Conservation (phyloP, 2,329 filamentous ascomycete genomes). For the Exophiala xenobiotica region DNA sequence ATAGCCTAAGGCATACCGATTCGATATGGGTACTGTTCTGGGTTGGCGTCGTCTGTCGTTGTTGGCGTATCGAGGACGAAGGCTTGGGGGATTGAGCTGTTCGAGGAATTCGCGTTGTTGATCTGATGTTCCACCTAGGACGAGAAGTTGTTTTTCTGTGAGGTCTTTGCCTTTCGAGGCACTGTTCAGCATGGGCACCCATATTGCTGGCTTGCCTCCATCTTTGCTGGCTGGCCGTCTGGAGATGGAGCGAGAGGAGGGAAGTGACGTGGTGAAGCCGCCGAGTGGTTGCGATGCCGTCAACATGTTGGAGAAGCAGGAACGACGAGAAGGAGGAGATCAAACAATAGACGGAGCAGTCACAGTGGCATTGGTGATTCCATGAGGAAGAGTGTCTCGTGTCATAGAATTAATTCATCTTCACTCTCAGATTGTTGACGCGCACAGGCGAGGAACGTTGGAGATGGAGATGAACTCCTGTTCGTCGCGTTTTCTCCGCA, state of each 20-base stretch:
- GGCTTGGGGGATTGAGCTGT: constrained; percentile 44
- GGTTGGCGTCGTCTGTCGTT: constrained; percentile 50
- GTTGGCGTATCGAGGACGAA: constrained; percentile 45
- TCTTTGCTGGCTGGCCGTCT: constrained; percentile 54
- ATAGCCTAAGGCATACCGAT: constrained; percentile 88
- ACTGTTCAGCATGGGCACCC: constrained; percentile 88
- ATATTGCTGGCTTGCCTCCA: constrained; percentile 76
- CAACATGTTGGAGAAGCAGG: constrained; percentile 13
- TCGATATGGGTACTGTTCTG: constrained; percentile 76
- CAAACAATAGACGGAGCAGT: background rate
- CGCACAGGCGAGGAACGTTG: background rate
- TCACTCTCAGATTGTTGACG: background rate
- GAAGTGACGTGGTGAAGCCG: constrained; percentile 8
- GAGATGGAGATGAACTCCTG: constrained; percentile 1
- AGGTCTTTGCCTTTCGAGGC: constrained; percentile 87
- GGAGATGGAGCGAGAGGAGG: constrained; percentile 36
- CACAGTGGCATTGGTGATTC: background rate
- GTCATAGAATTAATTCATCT: background rate
- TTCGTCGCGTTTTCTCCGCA: constrained; percentile 8
- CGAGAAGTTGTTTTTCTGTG: constrained; percentile 86
- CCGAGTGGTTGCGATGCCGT: constrained; percentile 17
- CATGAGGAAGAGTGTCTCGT: background rate
- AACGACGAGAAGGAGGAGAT: background rate
- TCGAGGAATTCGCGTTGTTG: constrained; percentile 83
- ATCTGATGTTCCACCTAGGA: constrained; percentile 82